Conservation (phyloP, 345 rosid species). For the Camelina hispida region DNA sequence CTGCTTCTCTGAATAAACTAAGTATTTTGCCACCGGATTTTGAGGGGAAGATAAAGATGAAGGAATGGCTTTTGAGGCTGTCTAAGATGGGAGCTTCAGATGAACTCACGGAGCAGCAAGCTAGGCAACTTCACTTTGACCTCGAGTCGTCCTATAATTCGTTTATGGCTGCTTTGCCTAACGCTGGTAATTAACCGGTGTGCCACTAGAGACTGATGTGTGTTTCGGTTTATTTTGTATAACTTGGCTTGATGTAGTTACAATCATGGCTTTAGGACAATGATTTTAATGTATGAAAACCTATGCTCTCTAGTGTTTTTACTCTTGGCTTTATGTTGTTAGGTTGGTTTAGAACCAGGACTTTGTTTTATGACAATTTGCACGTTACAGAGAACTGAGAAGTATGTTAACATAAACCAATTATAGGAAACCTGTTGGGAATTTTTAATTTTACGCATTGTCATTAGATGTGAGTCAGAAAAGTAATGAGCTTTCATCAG, state of each 20-base stretch:
- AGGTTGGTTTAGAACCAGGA: background rate
- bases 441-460: background rate
- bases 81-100: constrained; percentile 97
- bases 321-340: constrained; percentile 26
- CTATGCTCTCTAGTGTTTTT: constrained; percentile 2
- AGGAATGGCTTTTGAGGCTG: constrained; percentile 87
- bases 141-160: constrained; percentile 95
- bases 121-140: constrained; percentile 91
- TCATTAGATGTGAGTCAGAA: constrained; percentile 29
- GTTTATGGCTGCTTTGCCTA: constrained; percentile 97
- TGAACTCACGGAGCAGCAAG: constrained; percentile 94
- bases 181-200: constrained; percentile 59
- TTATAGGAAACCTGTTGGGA: background rate
- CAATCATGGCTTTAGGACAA: constrained; percentile 1
- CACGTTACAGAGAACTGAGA: background rate
- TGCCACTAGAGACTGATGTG: background rate
- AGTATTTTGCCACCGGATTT: constrained; percentile 82
- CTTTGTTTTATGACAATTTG: background rate
- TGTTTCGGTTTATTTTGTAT: constrained; percentile 26
- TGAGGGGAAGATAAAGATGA: constrained; percentile 95
- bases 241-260: constrained; percentile 30
- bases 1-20: constrained; percentile 76
- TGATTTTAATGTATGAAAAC: constrained; percentile 29
- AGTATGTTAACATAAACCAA: background rate
- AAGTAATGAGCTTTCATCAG: constrained; percentile 26